Evolutionary conservation across 129 eudicot species (phyloP).

Genomic region (Flaveria trinervia): DNA sequence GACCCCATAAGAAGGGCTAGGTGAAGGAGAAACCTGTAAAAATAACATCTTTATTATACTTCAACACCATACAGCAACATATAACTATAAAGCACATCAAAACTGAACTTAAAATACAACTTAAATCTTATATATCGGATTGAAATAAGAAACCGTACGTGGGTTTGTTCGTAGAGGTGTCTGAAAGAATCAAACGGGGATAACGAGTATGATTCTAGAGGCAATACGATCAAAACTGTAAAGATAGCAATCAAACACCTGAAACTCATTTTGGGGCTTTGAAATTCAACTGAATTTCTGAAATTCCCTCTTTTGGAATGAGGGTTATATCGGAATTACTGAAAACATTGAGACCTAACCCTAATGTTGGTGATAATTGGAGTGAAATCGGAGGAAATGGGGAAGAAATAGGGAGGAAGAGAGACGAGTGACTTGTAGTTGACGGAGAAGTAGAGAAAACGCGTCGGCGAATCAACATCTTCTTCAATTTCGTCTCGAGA

Average conservation of each 20-base stretch:
- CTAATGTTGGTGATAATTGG: neutral
- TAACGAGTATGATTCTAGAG: conserved; percentile 22
- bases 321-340: too few species aligned
- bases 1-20: conserved; percentile 41
- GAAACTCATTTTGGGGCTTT: conserved; percentile 17
- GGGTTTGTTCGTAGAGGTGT: conserved; percentile 20
- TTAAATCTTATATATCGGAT: neutral
- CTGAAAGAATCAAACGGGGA: conserved; percentile 27
- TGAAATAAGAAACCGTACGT: conserved; percentile 7
- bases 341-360: too few species aligned
- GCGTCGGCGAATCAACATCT: conserved; percentile 26
- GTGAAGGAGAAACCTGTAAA: conserved; percentile 49
- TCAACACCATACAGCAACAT: too few species aligned
- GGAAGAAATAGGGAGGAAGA: neutral
- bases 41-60: too few species aligned
- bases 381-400: neutral
- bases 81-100: neutral
- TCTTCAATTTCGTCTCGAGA: conserved; percentile 25
- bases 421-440: conserved; percentile 2
- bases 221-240: conserved; percentile 23
- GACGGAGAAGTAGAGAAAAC: conserved; percentile 45
- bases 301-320: too few species aligned
- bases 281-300: neutral
- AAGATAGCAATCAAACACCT: conserved; percentile 4
- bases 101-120: neutral